These are phyloP conservation scores for Apium graveolens DNA, from an alignment of 129 eudicot genomes.

Conservation along the genomic window DNA sequence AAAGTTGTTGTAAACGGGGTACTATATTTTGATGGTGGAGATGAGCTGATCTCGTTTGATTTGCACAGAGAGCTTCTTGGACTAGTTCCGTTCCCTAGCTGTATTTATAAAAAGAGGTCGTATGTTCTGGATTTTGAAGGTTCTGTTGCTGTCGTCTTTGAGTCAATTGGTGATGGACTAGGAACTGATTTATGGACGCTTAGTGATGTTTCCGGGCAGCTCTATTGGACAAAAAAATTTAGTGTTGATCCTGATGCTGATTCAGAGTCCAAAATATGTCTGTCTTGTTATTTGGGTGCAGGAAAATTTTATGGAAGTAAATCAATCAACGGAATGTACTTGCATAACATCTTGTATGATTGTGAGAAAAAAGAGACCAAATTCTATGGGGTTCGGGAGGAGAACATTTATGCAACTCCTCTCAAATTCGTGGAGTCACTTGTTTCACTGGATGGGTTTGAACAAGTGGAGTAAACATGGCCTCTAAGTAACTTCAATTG, in stretches of 20 bases:
- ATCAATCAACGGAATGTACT: background rate
- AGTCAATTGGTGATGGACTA: background rate
- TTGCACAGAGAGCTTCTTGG: background rate
- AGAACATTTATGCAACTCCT: background rate
- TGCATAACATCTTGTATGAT: background rate
- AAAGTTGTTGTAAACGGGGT: background rate
- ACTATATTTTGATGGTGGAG: background rate
- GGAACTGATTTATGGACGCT: background rate
- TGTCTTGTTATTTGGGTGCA: background rate
- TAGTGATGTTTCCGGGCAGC: background rate
- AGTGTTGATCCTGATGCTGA: background rate
- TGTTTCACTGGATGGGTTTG: background rate
- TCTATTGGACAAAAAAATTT: background rate
- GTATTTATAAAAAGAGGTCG: background rate
- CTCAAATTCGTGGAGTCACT: background rate
- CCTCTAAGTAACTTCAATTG: too few species aligned
- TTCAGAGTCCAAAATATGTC: background rate
- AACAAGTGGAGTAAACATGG: conserved; percentile 2
- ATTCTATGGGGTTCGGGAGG: background rate
- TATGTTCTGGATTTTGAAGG: background rate
- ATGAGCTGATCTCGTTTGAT: background rate
- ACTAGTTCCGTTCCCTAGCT: background rate
- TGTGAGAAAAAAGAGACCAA: background rate
- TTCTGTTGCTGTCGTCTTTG: conserved; percentile 1
- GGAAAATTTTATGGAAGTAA: background rate